phyloP scores from a whole-genome alignment of 345 rosid species.

The Firmiana major region DNA sequence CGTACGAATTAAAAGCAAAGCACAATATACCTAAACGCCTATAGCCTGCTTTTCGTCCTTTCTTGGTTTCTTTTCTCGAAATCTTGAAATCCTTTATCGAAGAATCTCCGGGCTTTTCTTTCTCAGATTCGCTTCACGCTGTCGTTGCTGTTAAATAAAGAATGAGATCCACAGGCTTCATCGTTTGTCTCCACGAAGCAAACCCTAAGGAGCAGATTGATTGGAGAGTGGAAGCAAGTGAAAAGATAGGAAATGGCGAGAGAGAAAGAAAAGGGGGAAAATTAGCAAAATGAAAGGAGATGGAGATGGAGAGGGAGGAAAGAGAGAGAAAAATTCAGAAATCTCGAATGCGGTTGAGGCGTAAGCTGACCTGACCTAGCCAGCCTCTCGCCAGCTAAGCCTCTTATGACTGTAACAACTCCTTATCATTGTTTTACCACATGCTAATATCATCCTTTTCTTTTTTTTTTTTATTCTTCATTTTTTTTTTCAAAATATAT shows the following conservation, averaged over 20 bases:
- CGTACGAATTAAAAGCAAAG: background rate
- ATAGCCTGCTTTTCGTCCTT: background rate
- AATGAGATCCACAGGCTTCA: background rate
- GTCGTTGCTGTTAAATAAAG: background rate
- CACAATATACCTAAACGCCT: background rate
- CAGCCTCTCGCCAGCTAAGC: constrained; percentile 38
- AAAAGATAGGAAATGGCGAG: background rate
- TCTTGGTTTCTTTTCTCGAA: background rate
- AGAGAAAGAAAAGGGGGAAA: background rate
- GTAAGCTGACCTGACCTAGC: constrained; percentile 33
- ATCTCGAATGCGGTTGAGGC: constrained; percentile 21
- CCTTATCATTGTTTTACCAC: constrained; percentile 14
- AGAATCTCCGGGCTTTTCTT: background rate
- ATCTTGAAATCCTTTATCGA: background rate
- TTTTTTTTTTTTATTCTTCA: background rate
- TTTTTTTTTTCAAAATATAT: no score
- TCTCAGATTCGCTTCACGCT: constrained; percentile 8
- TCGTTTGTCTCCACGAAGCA: background rate
- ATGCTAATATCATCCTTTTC: background rate
- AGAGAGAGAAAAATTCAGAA: background rate
- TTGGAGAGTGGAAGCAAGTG: background rate
- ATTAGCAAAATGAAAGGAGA: constrained; percentile 3
- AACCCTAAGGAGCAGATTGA: constrained; percentile 1
- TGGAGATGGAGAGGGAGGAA: background rate
- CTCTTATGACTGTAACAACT: constrained; percentile 7